Evolutionary conservation across 2,329 filamentous ascomycete genomes (phyloP).

Genomic region (Fusarium burgessii): DNA sequence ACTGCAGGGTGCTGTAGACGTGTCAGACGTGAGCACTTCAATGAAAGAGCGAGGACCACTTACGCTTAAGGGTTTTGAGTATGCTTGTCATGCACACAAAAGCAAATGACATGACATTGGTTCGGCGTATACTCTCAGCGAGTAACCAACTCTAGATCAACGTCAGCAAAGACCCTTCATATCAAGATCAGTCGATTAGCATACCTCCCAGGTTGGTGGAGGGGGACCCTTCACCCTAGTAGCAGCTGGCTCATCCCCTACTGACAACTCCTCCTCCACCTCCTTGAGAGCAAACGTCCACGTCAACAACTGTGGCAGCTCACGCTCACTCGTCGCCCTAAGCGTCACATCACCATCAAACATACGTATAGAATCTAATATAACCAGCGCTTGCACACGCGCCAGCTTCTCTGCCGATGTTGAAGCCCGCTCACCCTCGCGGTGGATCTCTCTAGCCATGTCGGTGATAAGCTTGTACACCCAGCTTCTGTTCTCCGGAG

Average conservation of each 20-base stretch:
- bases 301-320: constrained; percentile 50
- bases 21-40: background rate
- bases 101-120: constrained; percentile 50
- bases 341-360: constrained; percentile 59
- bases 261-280: constrained; percentile 52
- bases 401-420: constrained; percentile 56
- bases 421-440: constrained; percentile 49
- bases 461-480: constrained; percentile 56
- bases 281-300: constrained; percentile 54
- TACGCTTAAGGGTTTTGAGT: constrained; percentile 51
- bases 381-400: constrained; percentile 57
- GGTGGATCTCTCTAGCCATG: constrained; percentile 52
- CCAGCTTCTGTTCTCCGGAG: constrained; percentile 54
- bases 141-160: constrained; percentile 55
- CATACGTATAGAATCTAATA: constrained; percentile 57
- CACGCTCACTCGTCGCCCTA: constrained; percentile 56
- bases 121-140: constrained; percentile 57
- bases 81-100: constrained; percentile 52
- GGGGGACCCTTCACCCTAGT: constrained; percentile 47
- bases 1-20: constrained; percentile 28
- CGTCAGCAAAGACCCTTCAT: background rate
- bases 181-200: constrained; percentile 2
- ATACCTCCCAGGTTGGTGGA: constrained; percentile 58
- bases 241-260: constrained; percentile 37
- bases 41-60: constrained; percentile 14